Percentiles rank a stretch among this genome's conserved stretches.
These are phyloP conservation scores for Colletotrichum sp. DNA, from an alignment of 2,329 filamentous ascomycete genomes.

Conservation along the genomic window DNA sequence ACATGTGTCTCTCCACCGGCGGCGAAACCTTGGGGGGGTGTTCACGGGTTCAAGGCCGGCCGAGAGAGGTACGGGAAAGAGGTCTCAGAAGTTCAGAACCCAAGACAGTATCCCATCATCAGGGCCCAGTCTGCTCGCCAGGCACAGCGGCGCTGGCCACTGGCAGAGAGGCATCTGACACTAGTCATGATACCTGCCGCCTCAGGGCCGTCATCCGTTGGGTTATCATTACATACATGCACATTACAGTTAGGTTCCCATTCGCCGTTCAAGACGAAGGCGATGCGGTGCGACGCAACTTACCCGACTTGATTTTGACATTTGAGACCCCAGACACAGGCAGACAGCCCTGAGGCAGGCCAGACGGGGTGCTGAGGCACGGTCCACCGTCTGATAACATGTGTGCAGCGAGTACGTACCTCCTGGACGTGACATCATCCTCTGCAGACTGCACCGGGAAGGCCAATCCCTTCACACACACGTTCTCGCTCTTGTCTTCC, in stretches of 20 bases:
- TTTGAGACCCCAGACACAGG: neutral
- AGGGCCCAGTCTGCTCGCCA: neutral
- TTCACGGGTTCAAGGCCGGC: neutral
- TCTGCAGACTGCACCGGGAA: neutral
- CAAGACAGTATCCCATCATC: conserved; percentile 20
- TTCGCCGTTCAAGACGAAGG: neutral
- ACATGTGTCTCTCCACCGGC: conserved; percentile 11
- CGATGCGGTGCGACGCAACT: neutral
- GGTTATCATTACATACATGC: neutral
- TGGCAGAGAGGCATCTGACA: conserved; percentile 3
- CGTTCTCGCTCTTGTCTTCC: conserved; percentile 9
- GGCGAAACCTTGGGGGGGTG: conserved; percentile 6
- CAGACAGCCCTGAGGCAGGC: neutral
- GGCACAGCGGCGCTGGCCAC: neutral
- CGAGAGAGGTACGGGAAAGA: conserved; percentile 10
- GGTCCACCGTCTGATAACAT: neutral
- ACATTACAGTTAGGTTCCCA: neutral
- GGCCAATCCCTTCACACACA: conserved; percentile 5
- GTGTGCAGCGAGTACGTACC: neutral
- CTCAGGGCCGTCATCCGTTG: neutral
- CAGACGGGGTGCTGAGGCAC: neutral
- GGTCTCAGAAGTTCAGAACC: conserved; percentile 2
- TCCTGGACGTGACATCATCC: conserved; percentile 3
- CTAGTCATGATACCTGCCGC: conserved; percentile 17
- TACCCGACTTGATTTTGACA: neutral